A percentile compares a stretch with the other conserved stretches of the same genome.
Conservation (phyloP, 306 rosid genomes). For the Quercus berberidifolia region DNA sequence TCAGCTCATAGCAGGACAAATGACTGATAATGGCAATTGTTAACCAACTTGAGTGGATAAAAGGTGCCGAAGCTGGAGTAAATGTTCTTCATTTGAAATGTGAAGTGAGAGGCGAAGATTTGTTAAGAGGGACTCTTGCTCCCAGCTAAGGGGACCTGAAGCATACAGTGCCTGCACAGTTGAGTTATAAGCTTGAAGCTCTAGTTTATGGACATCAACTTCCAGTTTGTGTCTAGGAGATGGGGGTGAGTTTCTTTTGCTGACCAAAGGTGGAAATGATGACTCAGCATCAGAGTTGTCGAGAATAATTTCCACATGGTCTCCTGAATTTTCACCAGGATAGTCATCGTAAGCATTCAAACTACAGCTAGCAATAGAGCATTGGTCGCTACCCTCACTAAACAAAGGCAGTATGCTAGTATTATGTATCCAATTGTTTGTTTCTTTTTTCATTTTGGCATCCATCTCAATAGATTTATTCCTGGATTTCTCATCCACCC, state of each 20-base stretch:
- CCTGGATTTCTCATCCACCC: background rate
- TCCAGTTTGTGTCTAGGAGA: background rate
- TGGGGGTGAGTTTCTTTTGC: no score
- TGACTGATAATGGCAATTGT: background rate
- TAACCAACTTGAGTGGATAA: slow-evolving; percentile 16
- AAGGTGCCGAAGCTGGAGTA: slow-evolving; percentile 24
- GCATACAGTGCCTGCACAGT: slow-evolving; percentile 26
- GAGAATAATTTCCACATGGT: no score
- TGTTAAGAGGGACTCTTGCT: slow-evolving; percentile 30
- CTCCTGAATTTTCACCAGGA: no score
- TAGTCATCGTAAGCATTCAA: background rate
- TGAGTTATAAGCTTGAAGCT: slow-evolving; percentile 24
- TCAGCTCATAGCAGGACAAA: background rate
- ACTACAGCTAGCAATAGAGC: slow-evolving; percentile 29
- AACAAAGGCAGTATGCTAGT: no score
- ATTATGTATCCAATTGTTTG: no score
- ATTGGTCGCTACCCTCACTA: no score
- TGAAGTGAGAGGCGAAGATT: slow-evolving; percentile 29
- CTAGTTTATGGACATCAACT: slow-evolving; percentile 22
- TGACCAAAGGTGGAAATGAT: no score
- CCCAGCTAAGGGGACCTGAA: slow-evolving; percentile 37
- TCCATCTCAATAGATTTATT: no score
- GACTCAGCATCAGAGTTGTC: no score
- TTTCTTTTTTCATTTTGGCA: no score
- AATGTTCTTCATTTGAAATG: slow-evolving; percentile 30